Conservation (phyloP, 139 green algal species). For the Tetraselmis striata region DNA sequence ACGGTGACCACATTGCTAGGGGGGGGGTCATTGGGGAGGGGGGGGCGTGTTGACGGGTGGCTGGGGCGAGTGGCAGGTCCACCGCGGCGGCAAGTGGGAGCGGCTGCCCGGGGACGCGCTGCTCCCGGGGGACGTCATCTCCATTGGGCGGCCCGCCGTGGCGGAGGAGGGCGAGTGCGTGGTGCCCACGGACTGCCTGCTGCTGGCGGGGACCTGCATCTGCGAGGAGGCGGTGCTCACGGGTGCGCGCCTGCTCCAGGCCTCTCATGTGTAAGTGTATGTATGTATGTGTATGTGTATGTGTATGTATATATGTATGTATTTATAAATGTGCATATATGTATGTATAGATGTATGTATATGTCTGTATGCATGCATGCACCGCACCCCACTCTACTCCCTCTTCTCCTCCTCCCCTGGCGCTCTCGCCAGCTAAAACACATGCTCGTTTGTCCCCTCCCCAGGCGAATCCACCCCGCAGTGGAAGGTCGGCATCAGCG, state of each 20-base stretch:
- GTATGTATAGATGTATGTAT: too few relatives aligned
- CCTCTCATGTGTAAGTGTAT: too few relatives aligned
- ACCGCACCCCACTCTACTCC: too few relatives aligned
- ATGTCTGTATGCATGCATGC: too few relatives aligned
- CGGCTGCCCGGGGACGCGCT: constrained; percentile 66
- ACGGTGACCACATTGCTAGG: too few relatives aligned
- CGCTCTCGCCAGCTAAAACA: not conserved
- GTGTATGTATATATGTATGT: too few relatives aligned
- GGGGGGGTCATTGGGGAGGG: too few relatives aligned
- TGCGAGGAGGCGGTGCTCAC: constrained; percentile 95
- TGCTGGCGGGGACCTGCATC: constrained; percentile 86
- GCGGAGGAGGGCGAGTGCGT: constrained; percentile 39
- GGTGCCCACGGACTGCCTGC: constrained; percentile 82
- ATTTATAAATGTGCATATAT: too few relatives aligned
- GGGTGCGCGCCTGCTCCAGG: constrained; percentile 49
- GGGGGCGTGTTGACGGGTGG: too few relatives aligned
- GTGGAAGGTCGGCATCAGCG: constrained; percentile 71
- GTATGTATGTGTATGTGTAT: not conserved
- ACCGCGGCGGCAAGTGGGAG: constrained; percentile 61
- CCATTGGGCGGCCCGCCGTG: constrained; percentile 55
- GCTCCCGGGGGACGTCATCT: constrained; percentile 92
- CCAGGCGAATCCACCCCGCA: constrained; percentile 72
- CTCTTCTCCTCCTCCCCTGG: too few relatives aligned
- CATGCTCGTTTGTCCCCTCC: not conserved
- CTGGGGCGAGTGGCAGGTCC: constrained; percentile 37